These are phyloP conservation scores for Niebla homalea DNA, from an alignment of 495 filamentous ascomycete genomes.

Conservation along the genomic window DNA sequence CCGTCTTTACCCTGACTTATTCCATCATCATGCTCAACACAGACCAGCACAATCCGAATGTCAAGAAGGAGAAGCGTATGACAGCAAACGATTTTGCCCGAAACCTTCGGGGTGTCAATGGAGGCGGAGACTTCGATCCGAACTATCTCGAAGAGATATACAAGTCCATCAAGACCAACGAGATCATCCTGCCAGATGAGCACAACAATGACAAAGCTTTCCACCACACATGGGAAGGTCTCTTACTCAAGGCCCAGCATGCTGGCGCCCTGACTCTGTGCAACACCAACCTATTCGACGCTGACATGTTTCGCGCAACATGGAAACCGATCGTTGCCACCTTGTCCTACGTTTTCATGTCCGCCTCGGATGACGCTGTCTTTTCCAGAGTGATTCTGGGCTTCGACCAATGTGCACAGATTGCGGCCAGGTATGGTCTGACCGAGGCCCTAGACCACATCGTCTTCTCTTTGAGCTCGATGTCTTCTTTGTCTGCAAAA, in stretches of 20 bases:
- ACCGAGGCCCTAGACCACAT: slow-evolving; percentile 86
- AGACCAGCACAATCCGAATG: slow-evolving; percentile 86
- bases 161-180: slow-evolving; percentile 77
- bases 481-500: slow-evolving; percentile 71
- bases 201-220: slow-evolving; percentile 94
- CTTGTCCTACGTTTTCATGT: slow-evolving; percentile 96
- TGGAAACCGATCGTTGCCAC: slow-evolving; percentile 94
- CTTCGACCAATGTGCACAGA: slow-evolving; percentile 90
- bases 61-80: slow-evolving; percentile 76
- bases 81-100: slow-evolving; percentile 62
- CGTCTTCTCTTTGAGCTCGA: slow-evolving; percentile 73
- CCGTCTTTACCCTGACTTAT: slow-evolving; percentile 83
- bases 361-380: slow-evolving; percentile 92
- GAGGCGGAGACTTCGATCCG: slow-evolving; percentile 66
- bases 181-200: slow-evolving; percentile 95
- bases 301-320: slow-evolving; percentile 92
- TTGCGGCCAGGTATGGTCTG: slow-evolving; percentile 73
- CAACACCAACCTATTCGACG: slow-evolving; percentile 88
- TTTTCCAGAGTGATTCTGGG: slow-evolving; percentile 86
- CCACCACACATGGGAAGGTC: slow-evolving; percentile 92
- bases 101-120: slow-evolving; percentile 83
- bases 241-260: slow-evolving; percentile 72
- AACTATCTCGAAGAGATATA: slow-evolving; percentile 82
- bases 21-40: slow-evolving; percentile 94
- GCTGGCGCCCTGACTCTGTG: slow-evolving; percentile 63